phyloP scores from a whole-genome alignment of 306 rosid genomes.

The Trifolium dubium region DNA sequence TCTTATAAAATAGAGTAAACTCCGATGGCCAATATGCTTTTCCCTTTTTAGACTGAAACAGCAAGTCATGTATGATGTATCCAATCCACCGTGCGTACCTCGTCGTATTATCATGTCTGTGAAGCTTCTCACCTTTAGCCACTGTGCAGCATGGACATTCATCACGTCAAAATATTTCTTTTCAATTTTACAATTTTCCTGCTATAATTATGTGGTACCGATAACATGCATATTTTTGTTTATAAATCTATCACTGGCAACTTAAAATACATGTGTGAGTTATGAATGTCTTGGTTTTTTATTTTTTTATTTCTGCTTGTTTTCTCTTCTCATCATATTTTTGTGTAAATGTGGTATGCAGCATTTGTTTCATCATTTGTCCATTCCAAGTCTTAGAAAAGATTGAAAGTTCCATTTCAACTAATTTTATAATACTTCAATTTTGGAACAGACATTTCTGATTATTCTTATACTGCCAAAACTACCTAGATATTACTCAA shows the following conservation, averaged over 20 bases:
- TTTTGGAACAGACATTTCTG: conserved; percentile 10
- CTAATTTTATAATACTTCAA: conserved; percentile 15
- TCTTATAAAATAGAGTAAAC: not conserved
- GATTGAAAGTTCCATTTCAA: conserved; percentile 12
- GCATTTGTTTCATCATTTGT: not conserved
- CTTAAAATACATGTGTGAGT: conserved; percentile 1
- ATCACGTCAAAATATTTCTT: conserved; percentile 8
- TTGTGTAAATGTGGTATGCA: not conserved
- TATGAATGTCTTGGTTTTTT: not conserved
- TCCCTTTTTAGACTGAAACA: not conserved
- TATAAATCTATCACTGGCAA: not conserved
- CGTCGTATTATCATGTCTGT: not conserved
- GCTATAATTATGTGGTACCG: not conserved
- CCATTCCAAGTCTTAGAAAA: not conserved
- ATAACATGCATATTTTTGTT: conserved; percentile 10
- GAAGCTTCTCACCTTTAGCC: conserved; percentile 10
- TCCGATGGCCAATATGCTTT: not conserved
- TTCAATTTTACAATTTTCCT: not conserved
- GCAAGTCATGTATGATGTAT: not conserved
- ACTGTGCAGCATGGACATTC: not conserved
- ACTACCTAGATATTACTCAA: conserved; percentile 20
- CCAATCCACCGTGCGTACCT: not conserved
- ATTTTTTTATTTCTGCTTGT: not conserved
- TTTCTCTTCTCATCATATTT: not conserved
- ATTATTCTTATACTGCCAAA: not conserved